Percentiles rank a stretch among this genome's conserved stretches.
Evolutionary conservation across 768 basidiomycete genomes (phyloP).

Genomic region (Mycena vitilis): DNA sequence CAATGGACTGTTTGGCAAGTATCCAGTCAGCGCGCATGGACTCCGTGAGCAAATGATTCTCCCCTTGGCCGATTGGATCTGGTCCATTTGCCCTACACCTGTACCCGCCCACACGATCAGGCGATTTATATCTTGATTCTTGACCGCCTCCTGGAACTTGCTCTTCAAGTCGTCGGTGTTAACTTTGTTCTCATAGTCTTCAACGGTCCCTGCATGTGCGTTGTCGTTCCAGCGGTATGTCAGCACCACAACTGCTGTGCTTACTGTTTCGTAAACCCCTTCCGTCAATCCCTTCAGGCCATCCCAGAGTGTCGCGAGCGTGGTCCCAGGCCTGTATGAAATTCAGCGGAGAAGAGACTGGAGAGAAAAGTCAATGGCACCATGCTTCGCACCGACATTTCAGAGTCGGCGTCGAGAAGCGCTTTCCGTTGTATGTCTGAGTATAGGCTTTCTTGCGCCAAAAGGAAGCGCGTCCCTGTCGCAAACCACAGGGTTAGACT

Average conservation of each 20-base stretch:
- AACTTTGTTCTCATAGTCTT: conserved; percentile 64
- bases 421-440: conserved; percentile 63
- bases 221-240: conserved; percentile 37
- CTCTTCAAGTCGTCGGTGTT: conserved; percentile 54
- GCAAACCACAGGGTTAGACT: not conserved
- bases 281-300: conserved; percentile 74
- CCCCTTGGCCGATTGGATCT: conserved; percentile 54
- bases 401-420: conserved; percentile 59
- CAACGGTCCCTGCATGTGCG: conserved; percentile 64
- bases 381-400: conserved; percentile 65
- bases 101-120: conserved; percentile 78
- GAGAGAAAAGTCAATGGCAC: not conserved
- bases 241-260: conserved; percentile 29
- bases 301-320: conserved; percentile 64
- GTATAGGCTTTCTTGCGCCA: conserved; percentile 75
- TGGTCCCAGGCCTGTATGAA: conserved; percentile 63
- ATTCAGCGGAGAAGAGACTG: not conserved
- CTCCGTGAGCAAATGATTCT: not conserved
- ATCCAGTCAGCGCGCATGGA: conserved; percentile 10
- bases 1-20: conserved; percentile 57
- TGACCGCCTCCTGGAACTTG: conserved; percentile 59
- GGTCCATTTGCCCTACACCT: conserved; percentile 68
- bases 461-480: conserved; percentile 77
- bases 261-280: conserved; percentile 66
- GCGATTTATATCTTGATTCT: conserved; percentile 58